Percentiles rank a stretch among this genome's conserved stretches.
Conservation (phyloP, 441 rosid species). For the Bruguiera hainesii region DNA sequence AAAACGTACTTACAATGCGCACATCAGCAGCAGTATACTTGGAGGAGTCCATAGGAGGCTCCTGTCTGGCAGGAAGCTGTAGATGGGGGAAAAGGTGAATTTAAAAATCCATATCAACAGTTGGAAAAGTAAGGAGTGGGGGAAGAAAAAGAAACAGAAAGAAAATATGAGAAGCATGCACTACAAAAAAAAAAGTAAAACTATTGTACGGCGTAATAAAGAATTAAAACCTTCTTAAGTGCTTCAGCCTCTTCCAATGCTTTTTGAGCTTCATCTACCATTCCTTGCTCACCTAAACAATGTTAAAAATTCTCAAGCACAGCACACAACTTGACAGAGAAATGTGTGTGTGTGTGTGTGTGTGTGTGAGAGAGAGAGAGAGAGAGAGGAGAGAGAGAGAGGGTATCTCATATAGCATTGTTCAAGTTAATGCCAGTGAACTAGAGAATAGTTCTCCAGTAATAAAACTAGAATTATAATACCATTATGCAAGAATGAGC, state of each 20-base stretch:
- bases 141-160: background rate
- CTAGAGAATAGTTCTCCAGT: background rate
- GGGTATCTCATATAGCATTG: background rate
- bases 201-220: background rate
- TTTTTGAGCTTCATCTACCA: conserved; percentile 99
- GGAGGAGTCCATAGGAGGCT: conserved; percentile 73
- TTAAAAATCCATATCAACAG: background rate
- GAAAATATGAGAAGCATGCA: background rate
- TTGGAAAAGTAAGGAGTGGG: background rate
- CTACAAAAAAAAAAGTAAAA: background rate
- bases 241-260: conserved; percentile 99
- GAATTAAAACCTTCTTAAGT: conserved; percentile 75
- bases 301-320: conserved; percentile 14
- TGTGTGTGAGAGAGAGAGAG: background rate
- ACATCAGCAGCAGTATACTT: conserved; percentile 98
- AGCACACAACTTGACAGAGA: background rate
- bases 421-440: background rate
- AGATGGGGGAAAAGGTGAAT: conserved; percentile 17
- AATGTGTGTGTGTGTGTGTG: background rate
- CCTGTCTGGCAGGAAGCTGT: conserved; percentile 87
- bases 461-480: too few species aligned
- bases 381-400: background rate
- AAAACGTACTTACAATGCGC: conserved; percentile 80
- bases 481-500: too few species aligned
- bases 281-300: conserved; percentile 87